Base-by-base conservation (phyloP, 2,329 filamentous ascomycete genomes). In the Colletotrichum euphorbiae region DNA sequence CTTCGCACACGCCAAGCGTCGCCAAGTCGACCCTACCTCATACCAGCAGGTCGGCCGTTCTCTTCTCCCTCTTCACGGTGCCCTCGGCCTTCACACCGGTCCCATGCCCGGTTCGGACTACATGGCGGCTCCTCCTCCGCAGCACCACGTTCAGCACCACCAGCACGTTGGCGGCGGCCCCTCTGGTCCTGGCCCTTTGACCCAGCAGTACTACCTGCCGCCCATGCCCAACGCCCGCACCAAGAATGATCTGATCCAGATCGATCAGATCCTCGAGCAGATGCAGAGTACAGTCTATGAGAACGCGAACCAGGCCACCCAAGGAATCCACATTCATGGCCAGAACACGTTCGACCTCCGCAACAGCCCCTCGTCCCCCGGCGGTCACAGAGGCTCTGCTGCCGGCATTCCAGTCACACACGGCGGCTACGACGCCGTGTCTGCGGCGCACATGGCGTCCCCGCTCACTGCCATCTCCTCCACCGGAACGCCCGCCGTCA, bases 261-360 rank as follows among this genome's bases (percentile, higher is more conserved):
- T 98, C 75, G 96, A 98, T 78, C 92, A 94, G 76, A 93, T 98
- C 78, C 88, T 99, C 62, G 94, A 97, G 81, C 93, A 98, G 81
- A 95, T 98, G 85, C 94, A 98, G 81, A 90, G 91, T 71, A 98
- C 95, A 51, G 93, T 98, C 55, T 98, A 98, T 77, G 96, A 98
- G 81, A 97, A 91, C 78, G 90, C 94, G 62, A 93, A 90, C 74
- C 91, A 94, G 57, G 91, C 93, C 36, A 93, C 93, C 2, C 91
- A 91, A 48, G 92, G 93, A 66, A 88, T 97, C 67, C 91, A 92
- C 73, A 89, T 94, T 70, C 89, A 92, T 57, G 90, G 90, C 68
- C 91, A 93, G 76, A 90, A 91, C 74, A 77, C 84, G 40, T 82
- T 87, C 62, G 85, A 85, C 72, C 84, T 87, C 79, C 87, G 89